Evolutionary conservation across 192 early-diverging fungal genomes (phyloP), one percentile per base, ranked within the genome.

Genomic region (Coemansia sp.): DNA sequence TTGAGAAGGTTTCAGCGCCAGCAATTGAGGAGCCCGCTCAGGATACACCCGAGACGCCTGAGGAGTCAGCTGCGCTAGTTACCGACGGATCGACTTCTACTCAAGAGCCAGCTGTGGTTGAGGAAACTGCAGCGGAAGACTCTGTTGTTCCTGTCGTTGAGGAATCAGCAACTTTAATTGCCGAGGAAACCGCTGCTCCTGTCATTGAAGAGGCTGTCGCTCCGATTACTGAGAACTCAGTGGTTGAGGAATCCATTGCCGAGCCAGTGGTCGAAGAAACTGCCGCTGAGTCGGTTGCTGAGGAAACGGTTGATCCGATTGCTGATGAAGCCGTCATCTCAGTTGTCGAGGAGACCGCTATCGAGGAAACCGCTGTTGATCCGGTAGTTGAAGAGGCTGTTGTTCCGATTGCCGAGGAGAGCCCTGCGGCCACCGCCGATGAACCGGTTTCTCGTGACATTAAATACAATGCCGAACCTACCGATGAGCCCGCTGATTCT

Each of bases 221-320:
- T 34, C 6, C 31, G 3, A 7, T 34, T 34, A 7, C 31, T 34
- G 31, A 26, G 0, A 1, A 1, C 25, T 2, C 2, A 2, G 23
- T 31, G 7, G 60, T 40, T 14, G 66, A 28, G 21, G 59, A 65
- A 14, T 12, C 17, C 9, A 19, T 34, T 59, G 50, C 36, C 37
- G 44, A 28, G 31, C 14, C 17, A 36, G 36, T 20, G 57, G 56
- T 22, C 19, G 63, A 57, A 21, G 38, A 37, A 4, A 17, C 56
- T 28, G 53, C 23, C 46, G 55, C 20, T 46, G 60, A 57, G 14
- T 52, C 22, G 23, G 3, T 53, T 11, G 47, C 48, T 11, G 31
- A 36, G 12, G 52, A 66, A 10, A 14, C 52, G 12, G 64, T 31
- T 31, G 40, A 44, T 3, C 40, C 15, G 26, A 31, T 40, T 34